phyloP scores from a whole-genome alignment of 257 asterid species.

The Verbascum thapsus region DNA sequence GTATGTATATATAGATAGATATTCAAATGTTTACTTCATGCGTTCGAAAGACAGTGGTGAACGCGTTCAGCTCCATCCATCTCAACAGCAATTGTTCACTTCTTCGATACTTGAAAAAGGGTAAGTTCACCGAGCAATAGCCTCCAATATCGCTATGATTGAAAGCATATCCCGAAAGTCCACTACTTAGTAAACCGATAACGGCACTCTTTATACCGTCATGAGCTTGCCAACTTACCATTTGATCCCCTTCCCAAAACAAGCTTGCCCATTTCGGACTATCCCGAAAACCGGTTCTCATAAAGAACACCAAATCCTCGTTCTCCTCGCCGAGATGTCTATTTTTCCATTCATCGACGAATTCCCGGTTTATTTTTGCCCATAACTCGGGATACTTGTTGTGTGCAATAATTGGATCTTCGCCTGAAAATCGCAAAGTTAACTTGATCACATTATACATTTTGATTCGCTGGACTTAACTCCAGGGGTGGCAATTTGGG shows the following conservation, averaged over 20 bases:
- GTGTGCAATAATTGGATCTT: slow-evolving; percentile 90
- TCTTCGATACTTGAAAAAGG: slow-evolving; percentile 71
- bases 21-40: slow-evolving; percentile 78
- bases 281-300: slow-evolving; percentile 85
- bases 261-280: slow-evolving; percentile 87
- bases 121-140: slow-evolving; percentile 75
- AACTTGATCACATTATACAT: background rate
- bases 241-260: slow-evolving; percentile 99
- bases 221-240: slow-evolving; percentile 96
- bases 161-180: slow-evolving; percentile 85
- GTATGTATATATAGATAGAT: no score
- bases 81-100: slow-evolving; percentile 84
- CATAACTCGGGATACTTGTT: slow-evolving; percentile 90
- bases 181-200: slow-evolving; percentile 82
- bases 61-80: slow-evolving; percentile 95
- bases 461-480: slow-evolving; percentile 2
- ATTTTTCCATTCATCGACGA: slow-evolving; percentile 79
- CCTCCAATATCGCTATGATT: slow-evolving; percentile 98
- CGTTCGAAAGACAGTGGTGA: slow-evolving; percentile 85
- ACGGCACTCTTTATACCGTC: slow-evolving; percentile 97
- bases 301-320: slow-evolving; percentile 75
- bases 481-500: no score
- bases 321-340: slow-evolving; percentile 27
- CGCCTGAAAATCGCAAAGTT: slow-evolving; percentile 51
- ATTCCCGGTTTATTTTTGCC: slow-evolving; percentile 82